Conservation (phyloP, 768 basidiomycete genomes). For the Mycena leptocephala region DNA sequence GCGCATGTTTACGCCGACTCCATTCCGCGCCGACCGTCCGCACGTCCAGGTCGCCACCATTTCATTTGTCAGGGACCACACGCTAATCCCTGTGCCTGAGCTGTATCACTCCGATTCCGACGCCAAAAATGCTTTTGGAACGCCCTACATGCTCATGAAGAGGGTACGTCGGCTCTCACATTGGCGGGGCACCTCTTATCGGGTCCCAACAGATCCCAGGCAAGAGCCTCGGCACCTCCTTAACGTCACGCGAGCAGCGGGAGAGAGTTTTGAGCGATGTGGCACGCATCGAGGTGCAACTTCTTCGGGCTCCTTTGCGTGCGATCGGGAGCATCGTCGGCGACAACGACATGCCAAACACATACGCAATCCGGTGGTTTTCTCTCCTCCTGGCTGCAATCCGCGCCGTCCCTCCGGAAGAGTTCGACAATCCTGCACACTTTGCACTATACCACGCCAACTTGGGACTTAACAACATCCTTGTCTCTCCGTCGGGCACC, state of each 20-base stretch:
- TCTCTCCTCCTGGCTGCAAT: not conserved
- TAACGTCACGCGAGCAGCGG: not conserved
- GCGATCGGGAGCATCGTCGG: not conserved
- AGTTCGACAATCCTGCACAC: not conserved
- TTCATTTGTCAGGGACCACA: not conserved
- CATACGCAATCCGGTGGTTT: constrained; percentile 7
- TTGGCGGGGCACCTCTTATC: not conserved
- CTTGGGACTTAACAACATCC: not conserved
- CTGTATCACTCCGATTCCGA: not conserved
- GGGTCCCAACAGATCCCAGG: not conserved
- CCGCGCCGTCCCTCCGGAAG: not conserved
- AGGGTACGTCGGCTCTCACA: not conserved
- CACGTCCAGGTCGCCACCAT: not conserved
- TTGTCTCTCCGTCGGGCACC: not conserved
- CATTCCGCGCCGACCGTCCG: no score
- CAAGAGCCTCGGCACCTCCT: not conserved
- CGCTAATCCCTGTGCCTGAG: not conserved
- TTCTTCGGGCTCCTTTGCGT: not conserved
- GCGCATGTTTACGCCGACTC: no score
- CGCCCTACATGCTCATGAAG: not conserved
- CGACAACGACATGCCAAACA: not conserved
- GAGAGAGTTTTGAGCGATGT: not conserved
- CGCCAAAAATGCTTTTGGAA: not conserved
- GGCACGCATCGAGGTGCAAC: not conserved
- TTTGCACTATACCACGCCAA: constrained; percentile 13